Conservation (phyloP, 2,329 filamentous ascomycete species). For the Neurospora sp. region DNA sequence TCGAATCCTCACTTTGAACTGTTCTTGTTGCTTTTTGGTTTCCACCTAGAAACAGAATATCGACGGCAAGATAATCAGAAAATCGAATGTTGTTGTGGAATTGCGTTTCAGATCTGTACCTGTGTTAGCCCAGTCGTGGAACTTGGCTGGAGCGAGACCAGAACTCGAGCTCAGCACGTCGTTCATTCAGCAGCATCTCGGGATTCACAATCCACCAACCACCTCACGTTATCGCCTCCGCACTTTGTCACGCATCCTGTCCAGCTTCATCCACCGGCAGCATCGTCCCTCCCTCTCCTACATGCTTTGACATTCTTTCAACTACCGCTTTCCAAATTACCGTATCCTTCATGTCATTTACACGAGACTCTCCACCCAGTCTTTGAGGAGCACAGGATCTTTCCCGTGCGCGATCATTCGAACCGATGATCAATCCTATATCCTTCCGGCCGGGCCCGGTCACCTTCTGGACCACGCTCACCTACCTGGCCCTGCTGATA, state of each 20-base stretch:
- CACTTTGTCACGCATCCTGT: background rate
- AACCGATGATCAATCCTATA: constrained; percentile 42
- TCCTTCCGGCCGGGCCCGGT: constrained; percentile 76
- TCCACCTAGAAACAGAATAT: background rate
- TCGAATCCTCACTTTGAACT: background rate
- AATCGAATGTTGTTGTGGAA: background rate
- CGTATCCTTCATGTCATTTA: background rate
- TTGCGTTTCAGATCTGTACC: background rate
- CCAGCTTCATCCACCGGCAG: background rate
- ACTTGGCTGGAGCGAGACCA: background rate
- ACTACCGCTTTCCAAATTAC: background rate
- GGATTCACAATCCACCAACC: background rate
- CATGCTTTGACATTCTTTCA: background rate
- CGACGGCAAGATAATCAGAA: background rate
- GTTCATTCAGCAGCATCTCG: background rate
- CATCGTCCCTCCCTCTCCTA: background rate
- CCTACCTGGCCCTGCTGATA: constrained; percentile 71
- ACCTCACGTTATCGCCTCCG: background rate
- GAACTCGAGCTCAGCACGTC: background rate
- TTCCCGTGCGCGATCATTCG: background rate
- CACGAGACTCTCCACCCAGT: background rate
- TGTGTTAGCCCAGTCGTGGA: background rate
- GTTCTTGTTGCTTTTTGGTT: background rate
- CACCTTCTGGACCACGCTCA: constrained; percentile 63
- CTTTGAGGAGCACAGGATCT: background rate